Evolutionary conservation across 148 eudicot genomes (phyloP).

Genomic region (Silene latifolia): DNA sequence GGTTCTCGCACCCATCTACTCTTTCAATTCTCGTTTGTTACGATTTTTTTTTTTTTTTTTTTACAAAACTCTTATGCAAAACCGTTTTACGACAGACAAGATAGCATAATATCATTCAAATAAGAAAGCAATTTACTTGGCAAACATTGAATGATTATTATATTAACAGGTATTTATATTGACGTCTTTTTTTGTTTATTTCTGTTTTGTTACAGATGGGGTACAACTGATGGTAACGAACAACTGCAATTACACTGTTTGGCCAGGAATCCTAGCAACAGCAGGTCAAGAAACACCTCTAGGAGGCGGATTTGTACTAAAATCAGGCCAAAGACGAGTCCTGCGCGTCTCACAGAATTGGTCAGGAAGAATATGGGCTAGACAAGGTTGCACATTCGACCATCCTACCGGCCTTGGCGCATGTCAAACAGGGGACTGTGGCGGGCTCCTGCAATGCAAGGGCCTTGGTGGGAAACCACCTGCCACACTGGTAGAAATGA

Average conservation of each 20-base stretch:
- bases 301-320: constrained; percentile 56
- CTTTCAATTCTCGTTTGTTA: not conserved
- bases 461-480: constrained; percentile 61
- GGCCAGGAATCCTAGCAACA: constrained; percentile 68
- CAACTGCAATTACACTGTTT: constrained; percentile 55
- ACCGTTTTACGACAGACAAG: too few relatives aligned
- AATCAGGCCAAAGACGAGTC: constrained; percentile 27
- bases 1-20: constrained; percentile 14
- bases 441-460: constrained; percentile 43
- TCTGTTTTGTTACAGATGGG: constrained; percentile 40
- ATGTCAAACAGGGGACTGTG: constrained; percentile 69
- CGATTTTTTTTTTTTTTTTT: too few relatives aligned
- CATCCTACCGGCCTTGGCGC: constrained; percentile 20
- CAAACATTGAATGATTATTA: too few relatives aligned
- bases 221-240: constrained; percentile 45
- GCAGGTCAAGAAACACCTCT: constrained; percentile 46
- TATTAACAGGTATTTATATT: not conserved
- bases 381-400: constrained; percentile 59
- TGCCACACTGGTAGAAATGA: constrained; percentile 58
- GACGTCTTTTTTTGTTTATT: not conserved
- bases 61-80: too few relatives aligned
- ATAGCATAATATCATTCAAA: too few relatives aligned
- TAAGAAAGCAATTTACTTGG: too few relatives aligned
- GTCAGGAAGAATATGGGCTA: constrained; percentile 75
- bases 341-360: constrained; percentile 43